Evolutionary conservation across 352 stramenopile genomes (phyloP).

Genomic region (Phytophthora nicotianae): DNA sequence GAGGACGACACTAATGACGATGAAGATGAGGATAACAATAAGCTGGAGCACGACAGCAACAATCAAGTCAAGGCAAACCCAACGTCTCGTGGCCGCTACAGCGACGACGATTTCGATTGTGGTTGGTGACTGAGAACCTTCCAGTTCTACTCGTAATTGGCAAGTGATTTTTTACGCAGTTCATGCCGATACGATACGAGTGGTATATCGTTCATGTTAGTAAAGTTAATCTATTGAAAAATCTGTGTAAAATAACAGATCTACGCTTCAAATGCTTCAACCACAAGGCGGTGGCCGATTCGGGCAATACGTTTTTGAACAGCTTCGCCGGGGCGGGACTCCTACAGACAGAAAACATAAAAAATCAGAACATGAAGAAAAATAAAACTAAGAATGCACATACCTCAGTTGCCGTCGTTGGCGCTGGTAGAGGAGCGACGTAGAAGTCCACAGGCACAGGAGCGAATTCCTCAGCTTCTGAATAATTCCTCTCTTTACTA

Average conservation of each 20-base stretch:
- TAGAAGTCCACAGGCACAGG: background rate
- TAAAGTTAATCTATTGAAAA: background rate
- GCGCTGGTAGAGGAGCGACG: slow-evolving; percentile 19
- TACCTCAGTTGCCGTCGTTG: slow-evolving; percentile 24
- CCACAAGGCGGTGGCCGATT: slow-evolving; percentile 74
- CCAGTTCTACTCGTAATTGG: background rate
- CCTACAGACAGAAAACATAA: slow-evolving; percentile 5
- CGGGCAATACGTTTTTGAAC: slow-evolving; percentile 67
- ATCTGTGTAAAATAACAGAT: background rate
- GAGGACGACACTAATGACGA: slow-evolving; percentile 26
- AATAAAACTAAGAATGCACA: background rate
- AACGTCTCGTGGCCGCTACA: slow-evolving; percentile 45
- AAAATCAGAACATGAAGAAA: background rate
- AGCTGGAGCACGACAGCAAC: slow-evolving; percentile 14
- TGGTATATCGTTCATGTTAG: no score
- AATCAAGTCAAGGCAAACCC: slow-evolving; percentile 9
- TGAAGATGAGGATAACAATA: slow-evolving; percentile 35
- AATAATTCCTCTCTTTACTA: slow-evolving; percentile 6
- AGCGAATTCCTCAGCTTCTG: background rate
- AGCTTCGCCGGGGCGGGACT: slow-evolving; percentile 16
- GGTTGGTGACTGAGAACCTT: slow-evolving; percentile 39
- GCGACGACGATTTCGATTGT: slow-evolving; percentile 61
- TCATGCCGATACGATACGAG: no score
- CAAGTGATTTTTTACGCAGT: no score
- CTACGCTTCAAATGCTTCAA: slow-evolving; percentile 57